Evolutionary conservation across 106 monocot species (phyloP), one percentile per base, ranked within the genome.

Genomic region (Dendrobium catenatum): DNA sequence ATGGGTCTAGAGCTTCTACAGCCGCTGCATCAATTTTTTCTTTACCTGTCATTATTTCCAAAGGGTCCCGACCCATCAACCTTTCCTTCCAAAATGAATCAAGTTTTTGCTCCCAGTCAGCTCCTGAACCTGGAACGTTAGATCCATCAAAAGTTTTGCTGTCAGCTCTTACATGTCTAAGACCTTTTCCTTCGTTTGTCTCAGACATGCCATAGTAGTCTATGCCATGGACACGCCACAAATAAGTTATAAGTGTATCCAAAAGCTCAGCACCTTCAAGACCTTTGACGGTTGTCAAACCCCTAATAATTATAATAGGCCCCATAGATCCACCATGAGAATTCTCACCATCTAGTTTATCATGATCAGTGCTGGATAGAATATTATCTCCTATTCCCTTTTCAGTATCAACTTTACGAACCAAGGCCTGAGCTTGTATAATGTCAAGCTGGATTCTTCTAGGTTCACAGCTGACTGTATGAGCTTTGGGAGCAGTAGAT

Each of bases 141-240:
- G 86, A 42, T 74, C 81, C 86, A 51, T 91, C 89, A 84, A 54
- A 55, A 43, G 68, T 78, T 81, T 93, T 93, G 56, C 61, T 80
- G 51, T 99, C 95, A 75, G 83, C 80, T 80, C 95, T 90, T 17
- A 95, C 86, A 82, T 95, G 93, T 15, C 93, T 88, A 58, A 93
- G 85, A 73, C 89, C 99, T 82, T 95, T 93, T 13, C 87, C 86
- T 73, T 95, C 99, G 79, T 82, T 83, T 64, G 83, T 83, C 79
- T 99, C 95, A 77, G 81, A 80, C 86, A 91, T 89, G 27, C 99
- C 93, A 89, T 99, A 99, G 75, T 95, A 99, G 86, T 99, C 95
- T 48, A 99, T 27, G 77, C 95, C 91, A 78, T 99, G 99, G 19
- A 93, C 64, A 44, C 93, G 93, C 93, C 91, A 99, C 20, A 99